These are phyloP conservation scores for Rubia balearica DNA, from an alignment of 305 asterid genomes.

Conservation along the genomic window DNA sequence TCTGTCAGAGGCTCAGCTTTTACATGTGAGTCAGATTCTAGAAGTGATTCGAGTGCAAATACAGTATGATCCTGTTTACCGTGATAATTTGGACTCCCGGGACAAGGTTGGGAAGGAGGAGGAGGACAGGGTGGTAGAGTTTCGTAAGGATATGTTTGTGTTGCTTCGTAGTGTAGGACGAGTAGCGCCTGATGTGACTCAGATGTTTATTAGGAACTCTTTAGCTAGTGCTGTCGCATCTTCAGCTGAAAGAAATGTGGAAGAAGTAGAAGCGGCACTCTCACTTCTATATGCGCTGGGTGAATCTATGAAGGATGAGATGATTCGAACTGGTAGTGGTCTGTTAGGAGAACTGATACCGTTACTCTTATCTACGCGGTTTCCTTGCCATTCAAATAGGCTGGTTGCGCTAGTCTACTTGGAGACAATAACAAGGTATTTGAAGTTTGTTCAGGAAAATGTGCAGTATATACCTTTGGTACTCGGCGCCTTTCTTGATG, in stretches of 20 bases:
- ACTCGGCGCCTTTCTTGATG: conserved; percentile 80
- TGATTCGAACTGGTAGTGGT: conserved; percentile 62
- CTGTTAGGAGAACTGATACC: conserved; percentile 61
- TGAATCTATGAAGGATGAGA: conserved; percentile 69
- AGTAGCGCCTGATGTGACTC: conserved; percentile 87
- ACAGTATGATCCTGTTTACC: conserved; percentile 62
- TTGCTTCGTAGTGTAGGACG: conserved; percentile 74
- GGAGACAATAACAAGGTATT: conserved; percentile 78
- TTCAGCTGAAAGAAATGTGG: conserved; percentile 59
- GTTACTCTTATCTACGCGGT: conserved; percentile 73
- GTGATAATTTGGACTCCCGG: conserved; percentile 50
- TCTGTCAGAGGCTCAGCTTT: conserved; percentile 61
- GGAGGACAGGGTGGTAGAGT: conserved; percentile 86
- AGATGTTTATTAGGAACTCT: conserved; percentile 70
- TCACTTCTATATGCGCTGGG: conserved; percentile 86
- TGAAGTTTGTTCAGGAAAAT: conserved; percentile 72
- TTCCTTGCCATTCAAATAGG: conserved; percentile 86
- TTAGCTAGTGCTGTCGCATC: conserved; percentile 54
- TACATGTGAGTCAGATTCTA: conserved; percentile 71
- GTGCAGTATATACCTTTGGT: conserved; percentile 68
- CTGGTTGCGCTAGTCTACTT: conserved; percentile 82
- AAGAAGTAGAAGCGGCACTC: conserved; percentile 94
- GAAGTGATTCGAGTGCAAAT: conserved; percentile 64
- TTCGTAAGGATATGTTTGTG: conserved; percentile 74
- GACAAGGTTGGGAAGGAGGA: conserved; percentile 88